Percentiles rank a stretch among this genome's conserved stretches.
These are phyloP conservation scores for Saccharomycodes ludwigii DNA, from an alignment of 805 yeast species.

Conservation along the genomic window DNA sequence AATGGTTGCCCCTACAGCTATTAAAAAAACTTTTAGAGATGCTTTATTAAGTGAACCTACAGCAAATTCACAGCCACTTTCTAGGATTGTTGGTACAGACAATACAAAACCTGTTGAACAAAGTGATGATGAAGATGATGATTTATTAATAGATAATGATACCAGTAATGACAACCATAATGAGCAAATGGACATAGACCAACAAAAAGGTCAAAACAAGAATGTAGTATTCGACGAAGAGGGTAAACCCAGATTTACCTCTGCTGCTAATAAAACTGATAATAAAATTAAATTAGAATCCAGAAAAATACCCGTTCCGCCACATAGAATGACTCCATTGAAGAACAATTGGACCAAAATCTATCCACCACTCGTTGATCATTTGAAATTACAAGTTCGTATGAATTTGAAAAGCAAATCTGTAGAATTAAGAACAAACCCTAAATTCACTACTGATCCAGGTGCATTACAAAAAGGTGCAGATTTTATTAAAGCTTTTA, in stretches of 20 bases:
- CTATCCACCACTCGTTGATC: slow-evolving; percentile 92
- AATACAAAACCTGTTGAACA: slow-evolving; percentile 21
- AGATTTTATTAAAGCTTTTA: slow-evolving; percentile 90
- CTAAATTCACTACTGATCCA: slow-evolving; percentile 72
- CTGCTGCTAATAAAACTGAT: slow-evolving; percentile 48
- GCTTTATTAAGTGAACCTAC: not conserved
- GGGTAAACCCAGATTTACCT: slow-evolving; percentile 77
- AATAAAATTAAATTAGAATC: slow-evolving; percentile 68
- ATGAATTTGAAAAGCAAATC: slow-evolving; percentile 85
- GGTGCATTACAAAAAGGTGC: slow-evolving; percentile 97
- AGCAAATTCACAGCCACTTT: no score
- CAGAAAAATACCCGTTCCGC: slow-evolving; percentile 88
- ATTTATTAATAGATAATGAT: slow-evolving; percentile 11
- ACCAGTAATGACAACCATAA: slow-evolving; percentile 7
- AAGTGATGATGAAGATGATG: slow-evolving; percentile 27
- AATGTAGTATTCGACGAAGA: slow-evolving; percentile 49
- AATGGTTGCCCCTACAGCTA: slow-evolving; percentile 8
- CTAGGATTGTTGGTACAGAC: slow-evolving; percentile 23
- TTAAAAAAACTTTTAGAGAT: slow-evolving; percentile 1
- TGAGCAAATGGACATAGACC: not conserved
- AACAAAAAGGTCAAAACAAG: slow-evolving; percentile 11
- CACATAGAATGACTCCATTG: slow-evolving; percentile 93
- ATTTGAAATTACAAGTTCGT: slow-evolving; percentile 86
- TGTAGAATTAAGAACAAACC: slow-evolving; percentile 75
- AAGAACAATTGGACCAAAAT: slow-evolving; percentile 86